These are phyloP conservation scores for Quillaja saponaria DNA, from an alignment of 306 rosid genomes.

Conservation along the genomic window DNA sequence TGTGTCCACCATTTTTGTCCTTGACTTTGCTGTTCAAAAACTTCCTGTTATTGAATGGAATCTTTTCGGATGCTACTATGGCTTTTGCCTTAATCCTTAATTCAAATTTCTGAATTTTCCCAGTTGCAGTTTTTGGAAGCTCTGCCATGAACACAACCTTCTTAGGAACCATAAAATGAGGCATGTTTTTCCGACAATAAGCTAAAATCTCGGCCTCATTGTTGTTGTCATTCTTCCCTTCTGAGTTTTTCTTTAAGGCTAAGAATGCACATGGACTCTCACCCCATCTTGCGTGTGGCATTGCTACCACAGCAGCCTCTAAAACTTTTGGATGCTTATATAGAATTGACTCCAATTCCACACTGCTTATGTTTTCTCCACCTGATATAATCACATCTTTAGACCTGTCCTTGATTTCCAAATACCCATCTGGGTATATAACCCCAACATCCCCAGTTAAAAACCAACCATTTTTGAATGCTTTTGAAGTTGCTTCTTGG, in stretches of 20 bases:
- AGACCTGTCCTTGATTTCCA: conserved; percentile 84
- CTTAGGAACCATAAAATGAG: conserved; percentile 51
- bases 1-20: conserved; percentile 1
- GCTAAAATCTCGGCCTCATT: conserved; percentile 39
- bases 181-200: conserved; percentile 38
- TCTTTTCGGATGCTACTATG: conserved; percentile 9
- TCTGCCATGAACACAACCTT: conserved; percentile 43
- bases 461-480: conserved; percentile 78
- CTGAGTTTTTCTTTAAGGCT: conserved; percentile 27
- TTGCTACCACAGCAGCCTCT: conserved; percentile 94
- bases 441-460: conserved; percentile 84
- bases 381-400: conserved; percentile 94
- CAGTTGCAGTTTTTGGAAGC: conserved; percentile 44
- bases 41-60: not conserved
- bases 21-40: not conserved
- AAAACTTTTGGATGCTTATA: conserved; percentile 63
- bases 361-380: conserved; percentile 88
- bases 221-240: not conserved
- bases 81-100: conserved; percentile 35
- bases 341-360: conserved; percentile 64
- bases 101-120: conserved; percentile 43
- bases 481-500: conserved; percentile 41
- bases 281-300: conserved; percentile 88
- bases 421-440: conserved; percentile 73
- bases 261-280: conserved; percentile 92